Evolutionary conservation across 192 early-diverging fungal species (phyloP).

Genomic region (Coemansia sp.): DNA sequence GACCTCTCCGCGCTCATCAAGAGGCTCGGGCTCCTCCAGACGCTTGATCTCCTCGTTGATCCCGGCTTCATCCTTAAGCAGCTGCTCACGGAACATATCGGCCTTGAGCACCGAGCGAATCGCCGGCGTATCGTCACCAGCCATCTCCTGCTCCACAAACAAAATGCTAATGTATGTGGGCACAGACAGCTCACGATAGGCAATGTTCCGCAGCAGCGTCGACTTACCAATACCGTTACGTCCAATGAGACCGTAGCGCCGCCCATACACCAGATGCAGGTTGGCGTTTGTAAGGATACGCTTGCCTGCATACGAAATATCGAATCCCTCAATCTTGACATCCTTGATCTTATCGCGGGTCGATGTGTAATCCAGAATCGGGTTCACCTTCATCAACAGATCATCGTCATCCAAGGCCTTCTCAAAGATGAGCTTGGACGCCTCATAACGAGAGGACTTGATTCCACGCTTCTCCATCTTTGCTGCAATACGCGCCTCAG

Average conservation of each 20-base stretch:
- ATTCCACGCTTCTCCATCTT: conserved; percentile 83
- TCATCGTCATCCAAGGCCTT: conserved; percentile 63
- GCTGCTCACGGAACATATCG: conserved; percentile 86
- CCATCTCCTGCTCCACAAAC: conserved; percentile 98
- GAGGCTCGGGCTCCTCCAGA: conserved; percentile 30
- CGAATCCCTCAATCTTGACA: conserved; percentile 94
- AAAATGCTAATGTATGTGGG: conserved; percentile 91
- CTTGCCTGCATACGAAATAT: conserved; percentile 91
- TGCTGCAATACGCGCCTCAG: conserved; percentile 85
- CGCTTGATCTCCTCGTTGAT: conserved; percentile 55
- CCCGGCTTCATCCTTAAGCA: conserved; percentile 77
- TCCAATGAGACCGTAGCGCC: conserved; percentile 95
- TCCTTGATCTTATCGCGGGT: conserved; percentile 88
- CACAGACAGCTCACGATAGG: conserved; percentile 79
- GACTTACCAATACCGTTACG: conserved; percentile 88
- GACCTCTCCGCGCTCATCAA: conserved; percentile 49
- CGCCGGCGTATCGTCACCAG: conserved; percentile 83
- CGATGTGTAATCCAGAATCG: conserved; percentile 76
- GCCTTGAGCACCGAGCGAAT: conserved; percentile 88
- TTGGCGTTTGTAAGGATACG: conserved; percentile 87
- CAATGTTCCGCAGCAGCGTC: conserved; percentile 72
- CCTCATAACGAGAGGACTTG: conserved; percentile 68
- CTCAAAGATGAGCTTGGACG: conserved; percentile 65
- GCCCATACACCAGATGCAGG: conserved; percentile 78
- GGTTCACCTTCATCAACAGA: conserved; percentile 83